Base-by-base conservation (phyloP, 345 rosid genomes). In the Gossypium thurberi region DNA sequence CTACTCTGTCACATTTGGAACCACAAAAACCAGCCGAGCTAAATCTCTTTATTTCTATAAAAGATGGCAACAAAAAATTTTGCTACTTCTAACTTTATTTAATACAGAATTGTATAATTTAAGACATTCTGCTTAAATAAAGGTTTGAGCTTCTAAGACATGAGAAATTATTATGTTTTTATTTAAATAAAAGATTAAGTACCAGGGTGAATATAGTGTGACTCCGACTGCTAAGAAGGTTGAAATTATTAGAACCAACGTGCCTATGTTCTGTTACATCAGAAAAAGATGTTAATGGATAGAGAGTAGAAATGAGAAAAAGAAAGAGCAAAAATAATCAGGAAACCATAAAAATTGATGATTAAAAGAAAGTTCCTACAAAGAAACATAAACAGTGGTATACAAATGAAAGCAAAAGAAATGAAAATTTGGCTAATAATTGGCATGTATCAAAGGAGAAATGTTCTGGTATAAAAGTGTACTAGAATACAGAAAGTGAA, bases 141-240 rank as follows among this genome's bases (percentile, higher is more conserved):
- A 37, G 56, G 17, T 50, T 65, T 51, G n/a, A 23, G 15, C 10
- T 65, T 74, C 66, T 53, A 10, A 15, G 40, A 53, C 11, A 20
- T 55, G 10, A 57, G 1, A 43, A 74, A 26, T 7, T 21, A 61
- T 48, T 60, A 13, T 13, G 51, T 3, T 46, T 23, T 46, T 6
- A 72, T n/a, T 72, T 50, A 73, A 73, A 28, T 59, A 61, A 50
- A 51, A 60, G 8, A 73, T 33, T 17, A 23, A 15, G 28, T 90
- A 91, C 96, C 92, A 90, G 78, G 18, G 97, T 90, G 73, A 94
- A 94, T 74, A 91, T 90, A 55, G 98, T 94, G 86, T 94, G 98
- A 84, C 98, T 94, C 71, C 95, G 87, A 70, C 98, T 94, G 90
- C 98, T 91, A 51, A 89, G 86, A 76, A 94, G 91, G 83, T 94